Evolutionary conservation across 768 basidiomycete genomes (phyloP).

Genomic region (Pisolithus albus): DNA sequence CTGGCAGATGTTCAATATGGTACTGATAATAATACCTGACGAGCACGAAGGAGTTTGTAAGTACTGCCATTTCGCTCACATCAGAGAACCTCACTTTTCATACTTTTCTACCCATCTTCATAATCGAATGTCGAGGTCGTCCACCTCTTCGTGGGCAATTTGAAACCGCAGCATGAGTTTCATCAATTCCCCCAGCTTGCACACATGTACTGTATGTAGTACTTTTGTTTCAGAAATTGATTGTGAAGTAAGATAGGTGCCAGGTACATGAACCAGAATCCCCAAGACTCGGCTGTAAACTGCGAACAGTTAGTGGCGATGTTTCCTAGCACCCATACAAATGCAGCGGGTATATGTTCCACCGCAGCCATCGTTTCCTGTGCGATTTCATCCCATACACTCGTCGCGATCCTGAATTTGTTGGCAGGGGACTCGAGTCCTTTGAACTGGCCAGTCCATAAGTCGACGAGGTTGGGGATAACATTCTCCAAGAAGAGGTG

Average conservation of each 20-base stretch:
- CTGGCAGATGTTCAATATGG: too few relatives aligned
- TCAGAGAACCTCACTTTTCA: too few relatives aligned
- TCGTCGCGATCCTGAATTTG: conserved; percentile 20
- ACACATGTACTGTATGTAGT: too few relatives aligned
- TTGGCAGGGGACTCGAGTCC: conserved; percentile 26
- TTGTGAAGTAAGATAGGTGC: too few relatives aligned
- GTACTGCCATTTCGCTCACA: too few relatives aligned
- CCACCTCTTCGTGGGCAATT: not conserved
- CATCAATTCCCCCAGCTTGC: conserved; percentile 6
- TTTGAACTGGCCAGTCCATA: conserved; percentile 39
- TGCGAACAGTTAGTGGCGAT: conserved; percentile 19
- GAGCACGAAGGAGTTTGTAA: too few relatives aligned
- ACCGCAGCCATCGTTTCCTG: conserved; percentile 19
- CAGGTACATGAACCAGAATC: too few relatives aligned
- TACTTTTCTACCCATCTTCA: conserved; percentile 4
- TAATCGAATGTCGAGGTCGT: not conserved
- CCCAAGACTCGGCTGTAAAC: too few relatives aligned
- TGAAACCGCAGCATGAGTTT: conserved; percentile 2
- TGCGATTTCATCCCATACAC: conserved; percentile 39
- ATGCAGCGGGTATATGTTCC: conserved; percentile 23
- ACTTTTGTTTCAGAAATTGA: too few relatives aligned
- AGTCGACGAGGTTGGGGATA: conserved; percentile 31
- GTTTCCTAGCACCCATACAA: conserved; percentile 26
- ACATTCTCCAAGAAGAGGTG: conserved; percentile 43
- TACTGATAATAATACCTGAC: too few relatives aligned